These are phyloP conservation scores for Fraxinus floribunda DNA, from an alignment of 305 asterid species.

Conservation along the genomic window DNA sequence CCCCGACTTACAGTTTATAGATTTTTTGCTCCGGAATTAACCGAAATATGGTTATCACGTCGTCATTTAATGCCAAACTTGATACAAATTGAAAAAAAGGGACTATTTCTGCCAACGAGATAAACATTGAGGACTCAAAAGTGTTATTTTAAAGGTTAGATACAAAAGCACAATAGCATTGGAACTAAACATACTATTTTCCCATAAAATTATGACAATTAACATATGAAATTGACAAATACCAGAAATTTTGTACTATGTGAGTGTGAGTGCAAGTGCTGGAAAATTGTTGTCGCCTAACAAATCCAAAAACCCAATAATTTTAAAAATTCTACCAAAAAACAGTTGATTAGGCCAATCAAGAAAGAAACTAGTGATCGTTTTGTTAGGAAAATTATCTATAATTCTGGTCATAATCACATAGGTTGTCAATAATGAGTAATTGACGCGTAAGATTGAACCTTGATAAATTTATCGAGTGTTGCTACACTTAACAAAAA, in stretches of 20 bases:
- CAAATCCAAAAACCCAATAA: neutral
- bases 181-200: neutral
- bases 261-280: neutral
- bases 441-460: neutral
- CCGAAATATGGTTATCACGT: neutral
- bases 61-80: neutral
- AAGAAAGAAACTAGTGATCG: neutral
- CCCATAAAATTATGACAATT: neutral
- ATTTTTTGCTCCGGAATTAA: neutral
- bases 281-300: neutral
- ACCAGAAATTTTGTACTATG: neutral
- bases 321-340: neutral
- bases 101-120: neutral
- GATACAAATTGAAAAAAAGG: neutral
- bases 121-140: neutral
- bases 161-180: neutral
- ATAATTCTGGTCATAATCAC: neutral
- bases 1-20: neutral
- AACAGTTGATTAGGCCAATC: neutral
- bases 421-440: neutral
- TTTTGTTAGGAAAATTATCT: neutral
- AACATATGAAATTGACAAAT: neutral
- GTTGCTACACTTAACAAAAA: too few relatives aligned
- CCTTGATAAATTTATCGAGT: neutral
- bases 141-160: neutral